Conservation (phyloP, 495 filamentous ascomycete genomes). For the Aspergillus coremiiformis region DNA sequence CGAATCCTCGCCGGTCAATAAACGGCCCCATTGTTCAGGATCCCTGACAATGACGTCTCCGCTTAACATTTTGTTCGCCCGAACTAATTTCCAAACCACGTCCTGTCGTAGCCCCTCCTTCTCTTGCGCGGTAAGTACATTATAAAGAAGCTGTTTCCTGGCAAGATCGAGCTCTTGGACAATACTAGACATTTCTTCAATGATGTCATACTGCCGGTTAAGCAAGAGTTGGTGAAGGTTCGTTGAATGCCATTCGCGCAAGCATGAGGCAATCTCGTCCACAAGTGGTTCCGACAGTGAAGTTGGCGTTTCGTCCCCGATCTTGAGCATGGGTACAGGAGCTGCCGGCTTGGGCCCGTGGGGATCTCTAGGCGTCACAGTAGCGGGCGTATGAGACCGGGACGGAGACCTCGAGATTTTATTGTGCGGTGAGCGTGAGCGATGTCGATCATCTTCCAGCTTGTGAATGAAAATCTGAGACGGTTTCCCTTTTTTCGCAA, state of each 20-base stretch:
- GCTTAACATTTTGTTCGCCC: conserved; percentile 84
- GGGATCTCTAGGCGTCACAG: conserved; percentile 34
- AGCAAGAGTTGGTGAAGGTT: conserved; percentile 93
- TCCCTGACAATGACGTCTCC: conserved; percentile 92
- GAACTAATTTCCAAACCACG: conserved; percentile 91
- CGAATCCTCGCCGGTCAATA: conserved; percentile 87
- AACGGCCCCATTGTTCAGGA: conserved; percentile 69
- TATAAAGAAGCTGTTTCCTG: conserved; percentile 82
- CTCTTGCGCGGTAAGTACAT: conserved; percentile 82
- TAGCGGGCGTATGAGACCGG: conserved; percentile 31
- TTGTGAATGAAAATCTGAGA: conserved; percentile 38
- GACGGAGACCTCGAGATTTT: conserved; percentile 23
- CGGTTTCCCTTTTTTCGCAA: conserved; percentile 37
- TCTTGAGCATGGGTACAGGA: conserved; percentile 93
- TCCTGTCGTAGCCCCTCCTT: conserved; percentile 66
- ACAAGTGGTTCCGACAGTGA: conserved; percentile 85
- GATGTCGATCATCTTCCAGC: conserved; percentile 27
- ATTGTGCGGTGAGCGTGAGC: conserved; percentile 23
- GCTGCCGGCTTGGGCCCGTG: conserved; percentile 73
- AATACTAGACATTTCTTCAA: conserved; percentile 74
- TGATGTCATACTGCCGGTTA: conserved; percentile 64
- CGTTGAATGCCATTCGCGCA: conserved; percentile 96
- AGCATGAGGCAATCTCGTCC: conserved; percentile 92
- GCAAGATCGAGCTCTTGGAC: conserved; percentile 74
- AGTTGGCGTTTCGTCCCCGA: conserved; percentile 91